phyloP scores from a whole-genome alignment of 352 stramenopile genomes.

The Peronospora destructor region DNA sequence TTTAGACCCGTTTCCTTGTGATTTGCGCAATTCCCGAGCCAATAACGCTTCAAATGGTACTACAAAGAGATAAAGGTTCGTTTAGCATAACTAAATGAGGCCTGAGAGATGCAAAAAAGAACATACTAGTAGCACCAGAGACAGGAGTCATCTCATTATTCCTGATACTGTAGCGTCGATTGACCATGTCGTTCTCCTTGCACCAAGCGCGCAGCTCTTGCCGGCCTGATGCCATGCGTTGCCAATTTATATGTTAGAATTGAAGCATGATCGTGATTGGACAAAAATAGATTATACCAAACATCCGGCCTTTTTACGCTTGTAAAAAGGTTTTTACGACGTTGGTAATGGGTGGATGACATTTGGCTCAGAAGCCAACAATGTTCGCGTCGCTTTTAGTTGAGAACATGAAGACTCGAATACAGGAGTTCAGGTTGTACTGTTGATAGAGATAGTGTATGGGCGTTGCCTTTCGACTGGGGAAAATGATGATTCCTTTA shows the following conservation, averaged over 20 bases:
- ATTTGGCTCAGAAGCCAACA: too few species aligned
- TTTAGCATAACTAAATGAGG: not conserved
- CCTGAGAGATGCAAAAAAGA: too few species aligned
- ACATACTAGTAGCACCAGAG: slow-evolving; percentile 16
- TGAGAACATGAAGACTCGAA: not conserved
- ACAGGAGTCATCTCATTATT: slow-evolving; percentile 21
- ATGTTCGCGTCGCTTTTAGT: too few species aligned
- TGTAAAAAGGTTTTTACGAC: slow-evolving; percentile 12
- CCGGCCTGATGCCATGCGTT: slow-evolving; percentile 11
- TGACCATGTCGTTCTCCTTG: slow-evolving; percentile 27
- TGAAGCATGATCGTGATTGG: slow-evolving; percentile 6
- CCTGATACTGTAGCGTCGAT: slow-evolving; percentile 10
- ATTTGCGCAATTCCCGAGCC: slow-evolving; percentile 52
- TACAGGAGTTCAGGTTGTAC: not conserved
- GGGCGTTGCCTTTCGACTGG: slow-evolving; percentile 19
- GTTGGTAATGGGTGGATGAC: slow-evolving; percentile 7
- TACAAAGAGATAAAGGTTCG: slow-evolving; percentile 14
- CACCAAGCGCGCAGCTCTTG: slow-evolving; percentile 5
- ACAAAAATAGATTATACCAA: not conserved
- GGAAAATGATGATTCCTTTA: slow-evolving; percentile 83
- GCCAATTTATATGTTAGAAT: not conserved
- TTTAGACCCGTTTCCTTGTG: slow-evolving; percentile 7
- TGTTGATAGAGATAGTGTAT: slow-evolving; percentile 1
- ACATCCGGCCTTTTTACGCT: slow-evolving; percentile 16
- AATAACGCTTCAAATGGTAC: slow-evolving; percentile 67